Base-by-base conservation (phyloP, 169 alveolate genomes). In the Plasmodium gallinaceum region DNA sequence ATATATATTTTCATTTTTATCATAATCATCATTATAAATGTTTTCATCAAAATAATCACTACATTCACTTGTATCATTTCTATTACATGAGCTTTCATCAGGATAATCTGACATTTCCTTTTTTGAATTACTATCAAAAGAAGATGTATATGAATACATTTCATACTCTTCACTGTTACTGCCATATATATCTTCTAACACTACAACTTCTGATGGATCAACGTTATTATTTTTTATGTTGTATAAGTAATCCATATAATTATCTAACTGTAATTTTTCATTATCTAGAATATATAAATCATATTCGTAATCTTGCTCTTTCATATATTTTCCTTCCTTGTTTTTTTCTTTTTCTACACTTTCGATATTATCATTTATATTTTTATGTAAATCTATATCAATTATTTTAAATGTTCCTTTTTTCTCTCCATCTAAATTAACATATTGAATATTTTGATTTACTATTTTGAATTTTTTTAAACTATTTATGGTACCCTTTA, bases 41-140 rank as follows among this genome's bases (percentile, higher is more conserved):
- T 26, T 6, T 12, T 39, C 26, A n/a, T 39, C 57, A 26, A 37
- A 65, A 7, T 16, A 16, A n/a, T 46, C 70, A 64, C 74, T 43
- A 0, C 43, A 18, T 18, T 26, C 52, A 45, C 83, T 80, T 57
- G 12, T 20, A 32, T 2, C 68, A 10, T 51, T 45, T 7, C 45
- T 42, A 42, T 16, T 58, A 52, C 83, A 52, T 18, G 85, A 83
- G 45, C 83, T 83, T 46, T 83, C 83, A 20, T 83, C 91, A 10
- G 91, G 91, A 46, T 83, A 83, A 62, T 83, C 91, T 9, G 91
- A 83, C 85, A 83, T 83, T 66, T 83, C 91, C 51, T 83, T 83
- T 62, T 52, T 32, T 48, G 91, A 62, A 65, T 83, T 75, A 8
- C 52, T 16, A 26, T 83, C 91, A 26, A 65, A 68, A 12, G 32